phyloP scores from a whole-genome alignment of 2,329 filamentous ascomycete species.

The Venturia aucupariae region DNA sequence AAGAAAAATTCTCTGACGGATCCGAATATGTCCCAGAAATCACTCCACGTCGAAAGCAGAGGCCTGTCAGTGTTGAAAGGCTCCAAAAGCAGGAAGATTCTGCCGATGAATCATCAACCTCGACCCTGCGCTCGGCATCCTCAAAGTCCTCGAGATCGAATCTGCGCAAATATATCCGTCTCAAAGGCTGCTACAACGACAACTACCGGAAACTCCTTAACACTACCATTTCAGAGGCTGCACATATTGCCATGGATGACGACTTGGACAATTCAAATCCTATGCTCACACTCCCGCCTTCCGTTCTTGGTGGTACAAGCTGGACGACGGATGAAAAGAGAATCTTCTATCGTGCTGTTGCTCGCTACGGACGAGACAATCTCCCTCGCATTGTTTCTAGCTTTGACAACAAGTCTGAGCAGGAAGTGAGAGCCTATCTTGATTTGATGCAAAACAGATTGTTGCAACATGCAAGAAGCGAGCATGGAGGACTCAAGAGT shows the following conservation, averaged over 20 bases:
- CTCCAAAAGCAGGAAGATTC: not conserved
- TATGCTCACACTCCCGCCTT: conserved; percentile 22
- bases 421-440: conserved; percentile 67
- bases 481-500: conserved; percentile 26
- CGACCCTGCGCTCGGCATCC: not conserved
- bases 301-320: conserved; percentile 57
- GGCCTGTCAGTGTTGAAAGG: not conserved
- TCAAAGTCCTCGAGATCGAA: not conserved
- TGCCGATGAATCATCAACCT: conserved; percentile 3
- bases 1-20: conserved; percentile 6
- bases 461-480: conserved; percentile 31
- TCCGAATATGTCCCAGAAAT: not conserved
- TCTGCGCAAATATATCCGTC: conserved; percentile 18
- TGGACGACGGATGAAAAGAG: conserved; percentile 69
- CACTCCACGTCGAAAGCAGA: not conserved
- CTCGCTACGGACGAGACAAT: conserved; percentile 54
- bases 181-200: conserved; percentile 38
- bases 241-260: conserved; percentile 9
- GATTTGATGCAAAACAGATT: conserved; percentile 47
- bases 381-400: conserved; percentile 51
- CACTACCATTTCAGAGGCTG: conserved; percentile 20
- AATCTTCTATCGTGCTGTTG: conserved; percentile 56
- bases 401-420: conserved; percentile 56
- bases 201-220: conserved; percentile 31
- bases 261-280: not conserved